These are phyloP conservation scores for Chlamydomonas schloesseri DNA, from an alignment of 139 green algal species.

Conservation along the genomic window DNA sequence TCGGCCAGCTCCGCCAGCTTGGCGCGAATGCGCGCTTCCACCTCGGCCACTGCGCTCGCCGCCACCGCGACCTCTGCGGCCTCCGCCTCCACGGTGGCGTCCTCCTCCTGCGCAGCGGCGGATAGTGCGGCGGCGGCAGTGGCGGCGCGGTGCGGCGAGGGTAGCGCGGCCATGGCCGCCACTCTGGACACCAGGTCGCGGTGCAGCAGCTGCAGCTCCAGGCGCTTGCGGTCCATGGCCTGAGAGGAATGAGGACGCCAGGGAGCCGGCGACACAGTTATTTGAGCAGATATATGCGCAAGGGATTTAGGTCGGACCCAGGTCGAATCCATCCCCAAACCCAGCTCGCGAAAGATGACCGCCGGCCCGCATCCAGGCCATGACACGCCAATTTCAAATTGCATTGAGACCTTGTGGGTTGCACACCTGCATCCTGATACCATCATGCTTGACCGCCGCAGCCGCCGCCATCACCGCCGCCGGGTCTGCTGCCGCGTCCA, in stretches of 20 bases:
- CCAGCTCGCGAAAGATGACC: too few relatives aligned
- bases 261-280: neutral
- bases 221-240: conserved; percentile 25
- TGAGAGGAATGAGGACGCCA: neutral
- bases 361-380: too few relatives aligned
- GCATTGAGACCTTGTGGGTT: too few relatives aligned
- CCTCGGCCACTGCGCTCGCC: conserved; percentile 2
- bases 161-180: neutral
- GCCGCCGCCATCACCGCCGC: too few relatives aligned
- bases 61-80: neutral
- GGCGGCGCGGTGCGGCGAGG: neutral
- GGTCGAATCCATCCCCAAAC: too few relatives aligned
- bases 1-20: conserved; percentile 38
- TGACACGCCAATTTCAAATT: too few relatives aligned
- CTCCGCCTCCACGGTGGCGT: neutral
- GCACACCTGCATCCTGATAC: too few relatives aligned
- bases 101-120: neutral
- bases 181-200: conserved; percentile 15
- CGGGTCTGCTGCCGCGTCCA: too few relatives aligned
- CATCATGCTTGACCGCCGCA: too few relatives aligned
- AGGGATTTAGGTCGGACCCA: too few relatives aligned
- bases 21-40: conserved; percentile 26
- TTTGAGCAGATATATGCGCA: neutral
- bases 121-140: neutral
- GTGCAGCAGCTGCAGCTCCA: conserved; percentile 32